Percentiles rank a stretch among this genome's conserved stretches.
Evolutionary conservation across 495 filamentous ascomycete genomes (phyloP).

Genomic region (Tuber calosporum): DNA sequence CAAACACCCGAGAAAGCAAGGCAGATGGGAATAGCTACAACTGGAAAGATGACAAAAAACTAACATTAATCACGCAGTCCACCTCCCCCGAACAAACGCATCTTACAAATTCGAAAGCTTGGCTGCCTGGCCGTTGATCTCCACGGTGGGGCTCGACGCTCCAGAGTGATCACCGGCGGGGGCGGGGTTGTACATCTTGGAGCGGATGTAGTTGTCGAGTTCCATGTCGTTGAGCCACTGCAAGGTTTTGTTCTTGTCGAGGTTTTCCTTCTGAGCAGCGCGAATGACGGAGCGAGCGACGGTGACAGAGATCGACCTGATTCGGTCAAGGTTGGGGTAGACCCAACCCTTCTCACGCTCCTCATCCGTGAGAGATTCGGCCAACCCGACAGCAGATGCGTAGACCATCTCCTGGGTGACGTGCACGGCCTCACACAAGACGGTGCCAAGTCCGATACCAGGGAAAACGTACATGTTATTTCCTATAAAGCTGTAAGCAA

Average conservation of each 20-base stretch:
- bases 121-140: conserved; percentile 14
- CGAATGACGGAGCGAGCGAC: conserved; percentile 92
- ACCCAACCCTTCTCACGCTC: conserved; percentile 76
- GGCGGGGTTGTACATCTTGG: conserved; percentile 67
- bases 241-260: conserved; percentile 62
- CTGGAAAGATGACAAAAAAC: neutral
- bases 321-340: conserved; percentile 88
- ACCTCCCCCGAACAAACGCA: neutral
- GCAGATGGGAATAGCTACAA: conserved; percentile 1
- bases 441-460: conserved; percentile 88
- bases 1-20: conserved; percentile 1
- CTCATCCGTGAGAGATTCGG: conserved; percentile 65
- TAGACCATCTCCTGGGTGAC: conserved; percentile 96
- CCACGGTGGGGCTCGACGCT: conserved; percentile 19
- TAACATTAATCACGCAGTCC: conserved; percentile 1
- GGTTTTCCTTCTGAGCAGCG: conserved; percentile 62
- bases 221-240: conserved; percentile 56
- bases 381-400: conserved; percentile 75
- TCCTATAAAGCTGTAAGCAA: conserved; percentile 31
- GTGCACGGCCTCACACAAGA: conserved; percentile 78
- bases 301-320: conserved; percentile 78
- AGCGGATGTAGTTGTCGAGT: conserved; percentile 61
- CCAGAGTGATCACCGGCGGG: conserved; percentile 23
- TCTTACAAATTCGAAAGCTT: neutral
- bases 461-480: conserved; percentile 96